Evolutionary conservation across 352 stramenopile genomes (phyloP).

Genomic region (Phytophthora macrochlamydospora): DNA sequence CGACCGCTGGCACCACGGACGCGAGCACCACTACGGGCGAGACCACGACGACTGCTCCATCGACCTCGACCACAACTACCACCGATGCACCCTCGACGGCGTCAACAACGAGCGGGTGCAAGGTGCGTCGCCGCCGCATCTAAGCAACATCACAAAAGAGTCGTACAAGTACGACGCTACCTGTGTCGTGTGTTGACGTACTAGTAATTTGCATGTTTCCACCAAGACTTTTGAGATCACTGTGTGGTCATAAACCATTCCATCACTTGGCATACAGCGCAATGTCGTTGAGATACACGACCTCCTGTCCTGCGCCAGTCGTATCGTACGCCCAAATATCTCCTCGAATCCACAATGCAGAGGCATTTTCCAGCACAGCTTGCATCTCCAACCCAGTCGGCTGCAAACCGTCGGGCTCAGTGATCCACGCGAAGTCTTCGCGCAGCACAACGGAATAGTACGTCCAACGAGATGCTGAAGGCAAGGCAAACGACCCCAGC

Average conservation of each 20-base stretch:
- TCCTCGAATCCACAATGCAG: constrained; percentile 62
- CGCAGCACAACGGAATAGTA: constrained; percentile 68
- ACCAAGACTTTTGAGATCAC: constrained; percentile 1
- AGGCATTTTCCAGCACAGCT: constrained; percentile 33
- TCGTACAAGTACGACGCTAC: not conserved
- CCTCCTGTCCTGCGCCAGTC: constrained; percentile 58
- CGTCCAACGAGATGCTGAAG: constrained; percentile 47
- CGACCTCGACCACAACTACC: constrained; percentile 4
- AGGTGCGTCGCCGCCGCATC: constrained; percentile 33
- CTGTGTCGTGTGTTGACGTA: constrained; percentile 10
- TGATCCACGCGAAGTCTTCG: constrained; percentile 81
- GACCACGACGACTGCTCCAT: constrained; percentile 12
- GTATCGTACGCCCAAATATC: constrained; percentile 65
- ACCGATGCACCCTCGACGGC: not conserved
- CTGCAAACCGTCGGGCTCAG: constrained; percentile 45
- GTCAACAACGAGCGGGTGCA: constrained; percentile 31
- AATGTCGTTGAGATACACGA: constrained; percentile 78
- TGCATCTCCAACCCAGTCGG: constrained; percentile 40
- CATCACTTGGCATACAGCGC: constrained; percentile 43
- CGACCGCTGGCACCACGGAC: constrained; percentile 3
- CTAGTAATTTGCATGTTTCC: constrained; percentile 15
- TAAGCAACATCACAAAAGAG: constrained; percentile 10
- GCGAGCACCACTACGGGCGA: not conserved
- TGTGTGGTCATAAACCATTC: constrained; percentile 10
- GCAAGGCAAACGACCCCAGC: constrained; percentile 59